Evolutionary conservation across 2,329 filamentous ascomycete species (phyloP), one percentile per base, ranked within the genome.

Genomic region (Neonectria coccinea): DNA sequence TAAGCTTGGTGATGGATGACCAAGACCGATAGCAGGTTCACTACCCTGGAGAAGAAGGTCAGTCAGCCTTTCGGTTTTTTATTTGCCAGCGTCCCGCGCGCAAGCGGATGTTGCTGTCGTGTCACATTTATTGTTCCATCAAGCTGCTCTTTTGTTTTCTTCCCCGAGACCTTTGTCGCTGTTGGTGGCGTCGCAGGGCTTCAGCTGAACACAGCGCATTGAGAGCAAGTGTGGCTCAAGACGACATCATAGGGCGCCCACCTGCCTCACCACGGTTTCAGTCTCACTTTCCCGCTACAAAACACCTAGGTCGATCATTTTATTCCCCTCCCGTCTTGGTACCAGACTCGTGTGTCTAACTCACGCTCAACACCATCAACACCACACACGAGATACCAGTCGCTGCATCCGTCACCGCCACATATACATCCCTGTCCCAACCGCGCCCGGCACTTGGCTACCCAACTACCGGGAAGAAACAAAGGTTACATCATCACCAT

Each of bases 401-500:
- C 16, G 31, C 29, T 42, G n/a, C 55, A 42, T 45, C 53, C 53
- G 11, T 31, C 59, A 18, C 11, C 58, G n/a, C 22, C 33, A 22
- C 20, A 25, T 25, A 25, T 25, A 25, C 25, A 6, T 31, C 33
- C 14, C 36, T 39, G 36, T 39, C 36, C 36, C 36, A 39, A 39
- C 36, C 36, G 12, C 10, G 31, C 16, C 39, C 33, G 22, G 51
- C 50, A 22, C 20, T 48, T 36, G 53, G 45, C 51, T 25, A 25
- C 22, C 61, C n/a, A 64, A 56, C 56, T 59, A 31, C 62, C 62
- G 33, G 31, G 5, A n/a, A 39, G 14, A 6, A 16, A n/a, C n/a
- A 36, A 14, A 16, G 12, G 33, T 39, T 39, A n/a, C 36, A 39
- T n/a, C 36, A 39, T 39, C 63, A 65, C 33, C 47, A 74, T 75